Conservation (phyloP, 371 early-diverging fungal genomes). For the Blakeslea trispora region DNA sequence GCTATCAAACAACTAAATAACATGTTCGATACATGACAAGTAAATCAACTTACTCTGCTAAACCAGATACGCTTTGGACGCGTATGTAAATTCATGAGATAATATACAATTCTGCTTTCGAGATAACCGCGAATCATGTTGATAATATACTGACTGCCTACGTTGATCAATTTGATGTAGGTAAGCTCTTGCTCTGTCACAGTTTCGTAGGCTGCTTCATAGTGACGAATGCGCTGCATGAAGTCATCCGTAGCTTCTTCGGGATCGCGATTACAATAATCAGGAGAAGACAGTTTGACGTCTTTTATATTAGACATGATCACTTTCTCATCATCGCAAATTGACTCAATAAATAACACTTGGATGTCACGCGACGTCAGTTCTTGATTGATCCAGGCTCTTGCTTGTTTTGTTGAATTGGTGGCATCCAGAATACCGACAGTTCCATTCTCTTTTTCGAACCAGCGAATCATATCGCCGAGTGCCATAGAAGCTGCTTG, state of each 20-base stretch:
- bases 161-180: constrained; percentile 92
- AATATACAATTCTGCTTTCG: constrained; percentile 93
- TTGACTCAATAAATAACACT: constrained; percentile 93
- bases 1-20: constrained; percentile 33
- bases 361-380: constrained; percentile 73
- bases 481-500: constrained; percentile 84
- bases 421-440: constrained; percentile 97
- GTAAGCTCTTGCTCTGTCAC: constrained; percentile 77
- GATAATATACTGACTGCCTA: constrained; percentile 85
- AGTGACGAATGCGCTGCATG: constrained; percentile 85
- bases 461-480: constrained; percentile 90
- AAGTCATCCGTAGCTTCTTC: constrained; percentile 88
- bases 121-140: constrained; percentile 90
- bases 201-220: constrained; percentile 86
- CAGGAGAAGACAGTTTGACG: constrained; percentile 91
- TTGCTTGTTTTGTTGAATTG: constrained; percentile 86
- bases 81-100: constrained; percentile 97
- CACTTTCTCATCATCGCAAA: constrained; percentile 87
- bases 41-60: constrained; percentile 47
- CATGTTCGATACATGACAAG: neutral
- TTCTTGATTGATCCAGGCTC: constrained; percentile 68
- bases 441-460: constrained; percentile 68
- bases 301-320: constrained; percentile 89
- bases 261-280: constrained; percentile 79
- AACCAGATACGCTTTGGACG: constrained; percentile 92